These are phyloP conservation scores for Colletotrichum lupini DNA, from an alignment of 2,329 filamentous ascomycete genomes.

Conservation along the genomic window DNA sequence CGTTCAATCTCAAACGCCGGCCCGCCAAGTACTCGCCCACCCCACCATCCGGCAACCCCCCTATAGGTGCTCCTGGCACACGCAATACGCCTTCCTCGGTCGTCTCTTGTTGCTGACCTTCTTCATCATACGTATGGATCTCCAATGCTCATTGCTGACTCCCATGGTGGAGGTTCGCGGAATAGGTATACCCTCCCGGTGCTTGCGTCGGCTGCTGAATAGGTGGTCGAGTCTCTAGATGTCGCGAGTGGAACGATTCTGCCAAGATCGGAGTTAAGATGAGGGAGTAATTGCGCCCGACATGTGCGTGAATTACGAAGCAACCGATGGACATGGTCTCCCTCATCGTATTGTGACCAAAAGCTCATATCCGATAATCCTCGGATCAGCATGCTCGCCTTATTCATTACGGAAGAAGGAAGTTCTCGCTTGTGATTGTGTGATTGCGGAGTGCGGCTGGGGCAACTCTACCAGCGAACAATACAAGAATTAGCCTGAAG, in stretches of 20 bases:
- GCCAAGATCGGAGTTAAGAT: neutral
- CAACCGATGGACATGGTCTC: conserved; percentile 11
- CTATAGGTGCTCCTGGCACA: neutral
- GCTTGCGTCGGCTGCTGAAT: neutral
- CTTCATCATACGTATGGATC: neutral
- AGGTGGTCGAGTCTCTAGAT: neutral
- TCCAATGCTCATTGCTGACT: neutral
- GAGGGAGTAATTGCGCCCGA: neutral
- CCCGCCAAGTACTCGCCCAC: conserved; percentile 19
- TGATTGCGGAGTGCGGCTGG: conserved; percentile 8
- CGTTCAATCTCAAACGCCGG: conserved; percentile 34
- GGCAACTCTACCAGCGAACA: neutral
- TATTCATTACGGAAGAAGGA: conserved; percentile 9
- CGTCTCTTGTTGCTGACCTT: neutral
- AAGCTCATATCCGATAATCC: conserved; percentile 7
- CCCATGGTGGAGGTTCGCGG: conserved; percentile 9
- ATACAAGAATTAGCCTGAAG: neutral
- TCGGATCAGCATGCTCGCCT: conserved; percentile 1
- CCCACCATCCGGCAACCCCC: conserved; percentile 14
- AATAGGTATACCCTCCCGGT: neutral
- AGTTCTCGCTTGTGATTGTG: conserved; percentile 20
- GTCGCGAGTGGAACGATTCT: neutral
- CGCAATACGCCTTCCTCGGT: too few relatives aligned
- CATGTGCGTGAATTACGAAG: neutral
- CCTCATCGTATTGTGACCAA: neutral